phyloP scores from a whole-genome alignment of 2,329 filamentous ascomycete genomes.

The Diaporthe sp. region DNA sequence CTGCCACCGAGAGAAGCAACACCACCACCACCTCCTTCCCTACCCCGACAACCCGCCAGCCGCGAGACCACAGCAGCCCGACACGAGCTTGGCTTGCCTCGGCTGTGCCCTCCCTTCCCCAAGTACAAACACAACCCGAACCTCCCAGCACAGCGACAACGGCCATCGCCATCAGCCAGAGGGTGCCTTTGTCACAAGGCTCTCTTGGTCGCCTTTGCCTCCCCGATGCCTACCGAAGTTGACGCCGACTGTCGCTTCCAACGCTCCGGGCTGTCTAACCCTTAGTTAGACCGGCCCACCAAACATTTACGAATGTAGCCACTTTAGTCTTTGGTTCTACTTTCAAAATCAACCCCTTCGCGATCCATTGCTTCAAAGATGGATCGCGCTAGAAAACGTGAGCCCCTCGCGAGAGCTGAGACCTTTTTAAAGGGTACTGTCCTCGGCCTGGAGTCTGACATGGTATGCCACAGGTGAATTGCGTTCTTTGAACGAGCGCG shows the following conservation, averaged over 20 bases:
- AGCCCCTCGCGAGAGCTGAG: slow-evolving; percentile 43
- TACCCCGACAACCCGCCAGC: not conserved
- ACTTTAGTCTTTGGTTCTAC: slow-evolving; percentile 46
- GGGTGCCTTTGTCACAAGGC: slow-evolving; percentile 43
- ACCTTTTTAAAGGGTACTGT: too few relatives aligned
- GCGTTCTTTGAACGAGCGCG: slow-evolving; percentile 87
- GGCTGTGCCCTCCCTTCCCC: not conserved
- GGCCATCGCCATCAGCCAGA: slow-evolving; percentile 35
- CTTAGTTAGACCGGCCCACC: slow-evolving; percentile 55
- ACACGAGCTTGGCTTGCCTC: slow-evolving; percentile 17
- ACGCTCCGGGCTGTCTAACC: slow-evolving; percentile 57
- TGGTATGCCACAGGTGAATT: slow-evolving; percentile 78
- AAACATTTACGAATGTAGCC: slow-evolving; percentile 61
- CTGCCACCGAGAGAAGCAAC: not conserved
- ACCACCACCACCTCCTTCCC: not conserved
- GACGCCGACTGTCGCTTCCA: slow-evolving; percentile 57
- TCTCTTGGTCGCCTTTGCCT: slow-evolving; percentile 44
- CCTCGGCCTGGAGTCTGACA: slow-evolving; percentile 44
- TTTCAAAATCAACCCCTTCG: slow-evolving; percentile 49
- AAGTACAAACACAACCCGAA: not conserved
- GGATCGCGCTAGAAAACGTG: slow-evolving; percentile 77
- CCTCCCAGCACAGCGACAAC: slow-evolving; percentile 17
- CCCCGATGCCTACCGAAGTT: slow-evolving; percentile 61
- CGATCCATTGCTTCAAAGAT: slow-evolving; percentile 61
- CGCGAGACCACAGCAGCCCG: slow-evolving; percentile 9